Conservation (phyloP, 2,329 filamentous ascomycete species). For the Colletotrichum salicis region DNA sequence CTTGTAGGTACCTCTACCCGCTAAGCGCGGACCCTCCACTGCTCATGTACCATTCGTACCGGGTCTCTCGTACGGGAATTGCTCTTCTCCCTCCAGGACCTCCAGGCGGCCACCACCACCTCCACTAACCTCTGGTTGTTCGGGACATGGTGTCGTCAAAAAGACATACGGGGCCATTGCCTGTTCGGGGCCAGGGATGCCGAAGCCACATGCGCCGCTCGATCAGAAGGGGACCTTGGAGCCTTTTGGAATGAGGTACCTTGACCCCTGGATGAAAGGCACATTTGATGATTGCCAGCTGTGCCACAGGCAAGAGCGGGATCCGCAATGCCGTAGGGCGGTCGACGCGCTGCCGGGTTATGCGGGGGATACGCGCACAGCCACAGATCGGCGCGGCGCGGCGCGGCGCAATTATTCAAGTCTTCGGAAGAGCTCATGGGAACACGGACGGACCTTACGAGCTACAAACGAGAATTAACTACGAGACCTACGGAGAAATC, state of each 20-base stretch:
- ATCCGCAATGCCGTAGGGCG: conserved; percentile 6
- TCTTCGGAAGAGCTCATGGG: not conserved
- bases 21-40: not conserved
- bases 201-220: conserved; percentile 6
- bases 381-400: conserved; percentile 30
- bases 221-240: not conserved
- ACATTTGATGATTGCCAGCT: not conserved
- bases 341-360: conserved; percentile 1
- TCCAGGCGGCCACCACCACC: not conserved
- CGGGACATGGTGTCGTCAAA: conserved; percentile 40
- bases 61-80: conserved; percentile 5
- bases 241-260: not conserved
- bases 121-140: not conserved
- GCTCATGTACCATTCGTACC: too few relatives aligned
- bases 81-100: conserved; percentile 23
- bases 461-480: not conserved
- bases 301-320: conserved; percentile 23
- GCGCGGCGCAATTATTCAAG: not conserved
- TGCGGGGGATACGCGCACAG: conserved; percentile 31
- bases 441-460: not conserved
- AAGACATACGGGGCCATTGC: conserved; percentile 23
- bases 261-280: not conserved
- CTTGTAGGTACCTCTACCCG: not conserved
- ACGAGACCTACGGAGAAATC: not conserved
- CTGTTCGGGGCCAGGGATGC: conserved; percentile 23